Evolutionary conservation across 371 early-diverging fungal species (phyloP), one percentile per base, ranked within the genome.

Genomic region (Quaeritorhiza haematococci): DNA sequence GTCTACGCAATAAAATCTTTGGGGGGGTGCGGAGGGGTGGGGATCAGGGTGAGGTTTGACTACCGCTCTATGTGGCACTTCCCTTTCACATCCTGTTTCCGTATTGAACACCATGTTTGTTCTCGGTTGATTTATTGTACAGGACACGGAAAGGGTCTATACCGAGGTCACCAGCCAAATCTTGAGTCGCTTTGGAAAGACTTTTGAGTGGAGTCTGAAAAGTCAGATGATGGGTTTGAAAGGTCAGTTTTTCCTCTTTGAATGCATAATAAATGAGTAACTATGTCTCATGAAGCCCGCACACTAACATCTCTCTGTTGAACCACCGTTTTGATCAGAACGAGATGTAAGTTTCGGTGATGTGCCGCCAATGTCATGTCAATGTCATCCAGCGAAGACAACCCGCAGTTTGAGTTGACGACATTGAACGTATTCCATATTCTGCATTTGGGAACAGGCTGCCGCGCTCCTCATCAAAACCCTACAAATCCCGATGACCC

Each of bases 81-180:
- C n/a, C n/a, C n/a, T n/a, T n/a, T n/a, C n/a, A n/a, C n/a, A n/a
- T n/a, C n/a, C n/a, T n/a, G n/a, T n/a, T n/a, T n/a, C n/a, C n/a
- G n/a, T n/a, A n/a, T n/a, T n/a, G n/a, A n/a, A n/a, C n/a, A n/a
- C 46, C 5, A 41, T 48, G 17, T 13, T 28, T 15, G 7, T 30
- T 43, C 56, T 33, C 2, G 19, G 21, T 44, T 13, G 48, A 49
- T 58, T 15, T 35, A 24, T 2, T 30, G 27, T n/a, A n/a, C n/a
- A n/a, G n/a, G 71, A 93, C 67, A 93, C 96, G 0, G 96, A 95
- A 76, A 74, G 81, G 30, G 83, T 95, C 53, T 95, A 95, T 69
- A 85, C 92, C 5, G 78, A 87, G 69, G 93, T 92, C 10, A 88
- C 93, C 21, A 47, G 76, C 41, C 78, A 78, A 57, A 84, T 90